Conservation (phyloP, 2,329 filamentous ascomycete species). For the Colletotrichum magnum region DNA sequence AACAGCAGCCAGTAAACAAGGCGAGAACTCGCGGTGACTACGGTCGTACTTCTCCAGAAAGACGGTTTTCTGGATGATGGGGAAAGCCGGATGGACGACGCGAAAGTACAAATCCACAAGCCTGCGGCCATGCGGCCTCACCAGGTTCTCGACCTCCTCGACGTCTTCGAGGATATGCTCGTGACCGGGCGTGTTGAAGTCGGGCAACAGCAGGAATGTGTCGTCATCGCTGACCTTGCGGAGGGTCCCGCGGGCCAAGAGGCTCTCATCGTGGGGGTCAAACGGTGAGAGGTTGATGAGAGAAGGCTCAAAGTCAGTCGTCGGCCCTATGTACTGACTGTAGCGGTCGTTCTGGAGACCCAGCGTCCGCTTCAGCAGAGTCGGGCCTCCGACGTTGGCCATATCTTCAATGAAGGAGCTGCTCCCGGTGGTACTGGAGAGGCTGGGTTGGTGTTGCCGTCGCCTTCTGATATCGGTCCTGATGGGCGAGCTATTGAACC, state of each 20-base stretch:
- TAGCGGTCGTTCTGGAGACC: constrained; percentile 84
- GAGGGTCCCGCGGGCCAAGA: constrained; percentile 77
- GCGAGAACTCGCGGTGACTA: constrained; percentile 80
- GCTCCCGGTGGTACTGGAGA: constrained; percentile 74
- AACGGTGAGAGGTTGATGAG: constrained; percentile 86
- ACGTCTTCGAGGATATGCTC: constrained; percentile 78
- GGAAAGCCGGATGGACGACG: constrained; percentile 84
- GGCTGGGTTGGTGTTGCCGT: constrained; percentile 68
- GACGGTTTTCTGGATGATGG: constrained; percentile 85
- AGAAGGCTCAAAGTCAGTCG: constrained; percentile 87
- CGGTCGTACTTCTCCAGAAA: constrained; percentile 84
- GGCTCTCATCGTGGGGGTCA: constrained; percentile 85
- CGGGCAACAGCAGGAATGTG: constrained; percentile 85
- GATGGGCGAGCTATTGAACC: constrained; percentile 69
- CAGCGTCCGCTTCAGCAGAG: constrained; percentile 77
- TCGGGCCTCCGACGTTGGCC: constrained; percentile 78
- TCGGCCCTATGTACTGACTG: constrained; percentile 87
- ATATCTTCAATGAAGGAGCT: constrained; percentile 78
- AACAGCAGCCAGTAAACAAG: constrained; percentile 82
- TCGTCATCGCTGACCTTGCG: constrained; percentile 83
- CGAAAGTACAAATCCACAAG: constrained; percentile 87
- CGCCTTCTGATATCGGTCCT: constrained; percentile 67
- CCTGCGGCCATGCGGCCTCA: constrained; percentile 81
- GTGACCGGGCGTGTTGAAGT: constrained; percentile 79
- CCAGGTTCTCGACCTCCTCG: constrained; percentile 81